Conservation (phyloP, 176 grass and related monocot species). For the Tillandsia fasciculata region DNA sequence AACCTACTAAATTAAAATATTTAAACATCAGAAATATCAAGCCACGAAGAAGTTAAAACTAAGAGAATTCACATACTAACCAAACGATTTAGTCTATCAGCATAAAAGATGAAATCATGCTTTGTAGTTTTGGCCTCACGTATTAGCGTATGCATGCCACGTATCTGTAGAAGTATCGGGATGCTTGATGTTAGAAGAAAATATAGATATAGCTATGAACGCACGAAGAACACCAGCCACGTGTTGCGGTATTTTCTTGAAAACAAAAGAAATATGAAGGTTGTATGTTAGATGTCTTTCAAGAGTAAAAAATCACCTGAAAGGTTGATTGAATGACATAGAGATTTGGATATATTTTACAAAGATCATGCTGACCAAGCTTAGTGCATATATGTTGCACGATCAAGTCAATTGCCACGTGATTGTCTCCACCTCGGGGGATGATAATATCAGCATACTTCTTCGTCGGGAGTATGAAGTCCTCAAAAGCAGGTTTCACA, state of each 20-base stretch:
- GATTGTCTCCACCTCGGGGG: slow-evolving; percentile 79
- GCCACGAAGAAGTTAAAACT: slow-evolving; percentile 12
- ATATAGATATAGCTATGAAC: slow-evolving; percentile 3
- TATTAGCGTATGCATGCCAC: slow-evolving; percentile 95
- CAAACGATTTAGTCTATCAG: slow-evolving; percentile 88
- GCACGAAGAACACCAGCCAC: background rate
- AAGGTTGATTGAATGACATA: slow-evolving; percentile 82
- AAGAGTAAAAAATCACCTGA: slow-evolving; percentile 43
- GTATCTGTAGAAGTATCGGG: slow-evolving; percentile 43
- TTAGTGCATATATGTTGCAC: slow-evolving; percentile 85
- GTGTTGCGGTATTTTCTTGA: background rate
- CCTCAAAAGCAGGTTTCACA: slow-evolving; percentile 87
- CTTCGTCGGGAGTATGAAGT: slow-evolving; percentile 86
- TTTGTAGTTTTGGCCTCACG: slow-evolving; percentile 63
- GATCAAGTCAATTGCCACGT: slow-evolving; percentile 90
- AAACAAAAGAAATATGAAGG: slow-evolving; percentile 11
- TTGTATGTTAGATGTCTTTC: background rate
- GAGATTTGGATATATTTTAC: slow-evolving; percentile 83
- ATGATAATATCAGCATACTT: slow-evolving; percentile 98
- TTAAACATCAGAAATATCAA: background rate
- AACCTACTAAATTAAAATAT: slow-evolving; percentile 44
- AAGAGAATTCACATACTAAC: slow-evolving; percentile 24
- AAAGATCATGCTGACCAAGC: slow-evolving; percentile 83
- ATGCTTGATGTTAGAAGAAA: background rate
- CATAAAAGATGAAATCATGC: slow-evolving; percentile 94